These are phyloP conservation scores for Pythium guiyangense DNA, from an alignment of 352 stramenopile genomes.

Conservation along the genomic window DNA sequence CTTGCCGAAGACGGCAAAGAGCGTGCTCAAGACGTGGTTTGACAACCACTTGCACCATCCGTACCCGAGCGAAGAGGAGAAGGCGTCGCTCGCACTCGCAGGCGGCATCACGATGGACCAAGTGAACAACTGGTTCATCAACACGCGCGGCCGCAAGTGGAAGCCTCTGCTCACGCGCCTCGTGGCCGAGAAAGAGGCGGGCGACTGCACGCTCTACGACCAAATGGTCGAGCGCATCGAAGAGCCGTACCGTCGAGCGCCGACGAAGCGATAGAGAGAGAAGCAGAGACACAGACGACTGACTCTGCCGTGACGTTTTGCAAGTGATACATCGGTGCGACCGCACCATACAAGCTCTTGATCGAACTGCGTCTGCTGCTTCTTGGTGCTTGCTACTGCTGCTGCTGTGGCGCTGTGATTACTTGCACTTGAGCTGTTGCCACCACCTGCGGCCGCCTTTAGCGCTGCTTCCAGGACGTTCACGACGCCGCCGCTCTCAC, in stretches of 20 bases:
- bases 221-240: slow-evolving; percentile 79
- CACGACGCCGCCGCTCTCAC: background rate
- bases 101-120: slow-evolving; percentile 82
- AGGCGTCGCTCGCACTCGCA: slow-evolving; percentile 53
- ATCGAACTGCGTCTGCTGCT: background rate
- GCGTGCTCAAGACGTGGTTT: slow-evolving; percentile 76
- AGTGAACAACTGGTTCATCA: slow-evolving; percentile 90
- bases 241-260: slow-evolving; percentile 55
- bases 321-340: too few relatives aligned
- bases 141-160: slow-evolving; percentile 82
- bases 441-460: slow-evolving; percentile 20
- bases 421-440: slow-evolving; percentile 5
- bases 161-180: slow-evolving; percentile 77
- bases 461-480: slow-evolving; percentile 64
- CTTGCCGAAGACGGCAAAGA: slow-evolving; percentile 69
- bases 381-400: background rate
- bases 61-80: slow-evolving; percentile 84
- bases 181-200: slow-evolving; percentile 58
- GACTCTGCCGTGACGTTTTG: too few relatives aligned
- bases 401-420: background rate
- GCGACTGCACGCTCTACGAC: slow-evolving; percentile 61
- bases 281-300: background rate
- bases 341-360: too few relatives aligned
- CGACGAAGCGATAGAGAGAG: slow-evolving; percentile 12
- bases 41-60: slow-evolving; percentile 81